Evolutionary conservation across 2,329 filamentous ascomycete species (phyloP).

Genomic region (Hypomyces perniciosus): DNA sequence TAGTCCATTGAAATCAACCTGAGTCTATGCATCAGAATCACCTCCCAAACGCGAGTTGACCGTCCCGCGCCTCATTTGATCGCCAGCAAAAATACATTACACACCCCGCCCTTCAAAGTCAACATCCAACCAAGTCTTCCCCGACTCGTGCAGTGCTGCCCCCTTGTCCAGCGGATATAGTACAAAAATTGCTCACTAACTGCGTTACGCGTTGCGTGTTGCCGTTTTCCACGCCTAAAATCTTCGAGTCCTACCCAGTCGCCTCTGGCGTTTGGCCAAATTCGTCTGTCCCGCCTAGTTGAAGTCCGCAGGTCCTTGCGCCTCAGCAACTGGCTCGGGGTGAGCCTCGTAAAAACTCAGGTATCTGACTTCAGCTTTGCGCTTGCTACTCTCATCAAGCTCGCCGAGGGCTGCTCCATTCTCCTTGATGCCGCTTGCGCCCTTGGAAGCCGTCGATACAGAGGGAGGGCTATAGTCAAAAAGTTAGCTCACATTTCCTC

Average conservation of each 20-base stretch:
- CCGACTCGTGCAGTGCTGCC: neutral
- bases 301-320: conserved; percentile 47
- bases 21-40: neutral
- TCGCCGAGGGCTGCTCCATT: conserved; percentile 37
- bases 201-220: neutral
- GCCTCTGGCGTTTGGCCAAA: conserved; percentile 1
- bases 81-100: neutral
- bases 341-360: conserved; percentile 49
- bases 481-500: conserved; percentile 8
- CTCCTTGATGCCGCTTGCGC: conserved; percentile 34
- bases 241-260: neutral
- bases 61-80: neutral
- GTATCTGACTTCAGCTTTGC: conserved; percentile 46
- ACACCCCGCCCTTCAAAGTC: neutral
- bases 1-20: neutral
- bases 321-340: conserved; percentile 38
- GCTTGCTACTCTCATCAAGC: conserved; percentile 45
- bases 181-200: conserved; percentile 5
- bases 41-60: neutral
- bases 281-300: conserved; percentile 32
- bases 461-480: conserved; percentile 17
- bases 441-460: conserved; percentile 15
- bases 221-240: conserved; percentile 6
- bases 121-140: conserved; percentile 2
- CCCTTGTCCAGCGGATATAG: conserved; percentile 6